Percentiles rank a stretch among this genome's conserved stretches.
These are phyloP conservation scores for Zancudomyces culisetae DNA, from an alignment of 371 early-diverging fungal genomes.

Conservation along the genomic window DNA sequence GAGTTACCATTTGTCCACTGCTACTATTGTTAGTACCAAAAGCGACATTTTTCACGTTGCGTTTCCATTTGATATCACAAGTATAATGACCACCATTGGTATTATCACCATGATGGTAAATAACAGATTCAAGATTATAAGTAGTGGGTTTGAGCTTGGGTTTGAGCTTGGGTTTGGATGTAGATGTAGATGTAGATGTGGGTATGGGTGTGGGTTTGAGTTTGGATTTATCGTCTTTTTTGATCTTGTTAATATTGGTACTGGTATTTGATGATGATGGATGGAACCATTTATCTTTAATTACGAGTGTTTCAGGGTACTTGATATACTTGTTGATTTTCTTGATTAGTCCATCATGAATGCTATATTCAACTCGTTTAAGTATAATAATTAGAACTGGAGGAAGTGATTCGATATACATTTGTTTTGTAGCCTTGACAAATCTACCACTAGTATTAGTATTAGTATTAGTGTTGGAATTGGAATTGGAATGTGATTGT, in stretches of 20 bases:
- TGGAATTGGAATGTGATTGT: no score
- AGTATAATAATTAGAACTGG: constrained; percentile 84
- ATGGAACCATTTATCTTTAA: constrained; percentile 23
- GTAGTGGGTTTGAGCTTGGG: no score
- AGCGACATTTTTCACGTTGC: no score
- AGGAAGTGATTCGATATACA: constrained; percentile 62
- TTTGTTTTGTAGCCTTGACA: constrained; percentile 71
- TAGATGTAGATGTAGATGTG: not conserved
- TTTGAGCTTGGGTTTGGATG: no score
- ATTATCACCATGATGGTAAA: constrained; percentile 84
- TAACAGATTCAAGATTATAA: constrained; percentile 26
- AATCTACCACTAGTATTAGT: constrained; percentile 23
- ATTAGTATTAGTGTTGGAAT: no score
- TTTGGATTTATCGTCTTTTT: no score
- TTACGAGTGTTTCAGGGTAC: constrained; percentile 42
- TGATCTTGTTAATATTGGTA: no score
- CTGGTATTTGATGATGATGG: no score
- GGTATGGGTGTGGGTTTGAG: no score
- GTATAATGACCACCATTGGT: constrained; percentile 95
- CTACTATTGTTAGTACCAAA: no score
- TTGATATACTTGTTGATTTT: constrained; percentile 70
- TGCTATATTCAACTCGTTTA: constrained; percentile 79
- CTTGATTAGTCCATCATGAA: constrained; percentile 44
- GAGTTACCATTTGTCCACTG: not conserved
- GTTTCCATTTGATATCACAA: constrained; percentile 58